Conservation (phyloP, 768 basidiomycete species). For the Tulasnella sp. region DNA sequence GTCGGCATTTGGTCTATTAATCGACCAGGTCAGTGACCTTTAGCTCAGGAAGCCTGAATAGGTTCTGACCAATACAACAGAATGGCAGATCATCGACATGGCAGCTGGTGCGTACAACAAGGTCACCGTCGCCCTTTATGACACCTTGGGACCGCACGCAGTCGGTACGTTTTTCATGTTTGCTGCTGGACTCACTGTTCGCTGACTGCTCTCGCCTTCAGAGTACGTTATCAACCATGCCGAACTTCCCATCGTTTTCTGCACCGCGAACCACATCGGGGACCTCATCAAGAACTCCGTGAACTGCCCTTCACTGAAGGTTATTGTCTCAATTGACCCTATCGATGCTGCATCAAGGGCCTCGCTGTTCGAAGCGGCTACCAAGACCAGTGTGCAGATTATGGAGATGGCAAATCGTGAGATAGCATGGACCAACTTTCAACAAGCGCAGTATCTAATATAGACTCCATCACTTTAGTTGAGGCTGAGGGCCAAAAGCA, state of each 20-base stretch:
- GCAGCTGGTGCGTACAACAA: not conserved
- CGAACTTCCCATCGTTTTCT: slow-evolving; percentile 66
- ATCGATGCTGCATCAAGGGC: slow-evolving; percentile 41
- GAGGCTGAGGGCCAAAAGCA: slow-evolving; percentile 62
- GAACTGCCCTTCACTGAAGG: slow-evolving; percentile 51
- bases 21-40: slow-evolving; percentile 52
- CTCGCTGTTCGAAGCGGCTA: slow-evolving; percentile 60
- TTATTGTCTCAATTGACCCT: slow-evolving; percentile 67
- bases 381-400: slow-evolving; percentile 48
- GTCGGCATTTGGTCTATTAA: slow-evolving; percentile 82
- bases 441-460: not conserved
- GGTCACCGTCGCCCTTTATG: not conserved
- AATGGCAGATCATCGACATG: not conserved
- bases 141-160: not conserved
- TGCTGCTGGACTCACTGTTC: not conserved
- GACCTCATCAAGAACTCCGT: slow-evolving; percentile 59
- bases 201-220: not conserved
- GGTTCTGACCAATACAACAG: too few species aligned
- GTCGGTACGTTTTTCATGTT: not conserved
- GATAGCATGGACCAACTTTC: slow-evolving; percentile 23
- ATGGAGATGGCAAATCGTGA: slow-evolving; percentile 56
- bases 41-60: too few species aligned
- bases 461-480: slow-evolving; percentile 38
- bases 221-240: slow-evolving; percentile 69
- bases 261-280: slow-evolving; percentile 63